These are phyloP conservation scores for Pythium aristosporum DNA, from an alignment of 352 stramenopile species.

Conservation along the genomic window DNA sequence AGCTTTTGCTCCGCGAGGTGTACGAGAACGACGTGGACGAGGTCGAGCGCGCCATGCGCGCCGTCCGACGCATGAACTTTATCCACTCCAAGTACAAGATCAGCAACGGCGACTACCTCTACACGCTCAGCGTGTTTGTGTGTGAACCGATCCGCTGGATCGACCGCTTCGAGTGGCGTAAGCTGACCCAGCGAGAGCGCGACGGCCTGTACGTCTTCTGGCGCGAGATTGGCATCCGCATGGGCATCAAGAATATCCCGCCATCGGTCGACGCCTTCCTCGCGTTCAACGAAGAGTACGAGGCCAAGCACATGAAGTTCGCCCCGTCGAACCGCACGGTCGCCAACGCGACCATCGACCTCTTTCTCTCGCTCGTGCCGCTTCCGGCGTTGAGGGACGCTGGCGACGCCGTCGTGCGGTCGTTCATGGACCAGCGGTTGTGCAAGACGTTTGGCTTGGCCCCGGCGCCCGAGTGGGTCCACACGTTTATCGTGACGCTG, in stretches of 20 bases:
- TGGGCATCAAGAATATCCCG: conserved; percentile 23
- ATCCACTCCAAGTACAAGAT: conserved; percentile 23
- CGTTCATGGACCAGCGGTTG: conserved; percentile 16
- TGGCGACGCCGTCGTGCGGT: conserved; percentile 9
- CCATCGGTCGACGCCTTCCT: conserved; percentile 4
- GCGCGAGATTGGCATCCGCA: conserved; percentile 18
- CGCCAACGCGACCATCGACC: conserved; percentile 8
- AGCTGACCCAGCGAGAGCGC: conserved; percentile 7
- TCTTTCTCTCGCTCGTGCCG: conserved; percentile 16
- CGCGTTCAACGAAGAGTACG: conserved; percentile 22
- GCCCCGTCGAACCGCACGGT: conserved; percentile 1
- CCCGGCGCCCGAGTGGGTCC: conserved; percentile 6
- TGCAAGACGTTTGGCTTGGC: conserved; percentile 11
- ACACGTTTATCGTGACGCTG: neutral
- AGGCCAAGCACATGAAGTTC: conserved; percentile 22
- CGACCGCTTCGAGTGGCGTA: conserved; percentile 17
- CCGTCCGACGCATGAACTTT: conserved; percentile 20
- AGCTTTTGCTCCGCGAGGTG: conserved; percentile 17
- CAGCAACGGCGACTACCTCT: conserved; percentile 19
- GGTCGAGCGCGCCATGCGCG: conserved; percentile 5
- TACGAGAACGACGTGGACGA: conserved; percentile 19
- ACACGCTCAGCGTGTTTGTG: conserved; percentile 22
- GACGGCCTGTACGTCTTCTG: conserved; percentile 16
- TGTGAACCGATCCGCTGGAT: conserved; percentile 21
- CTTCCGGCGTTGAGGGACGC: conserved; percentile 4